Percentiles rank a stretch among this genome's conserved stretches.
These are phyloP conservation scores for Exophiala oligosperma DNA, from an alignment of 2,329 filamentous ascomycete genomes.

Conservation along the genomic window DNA sequence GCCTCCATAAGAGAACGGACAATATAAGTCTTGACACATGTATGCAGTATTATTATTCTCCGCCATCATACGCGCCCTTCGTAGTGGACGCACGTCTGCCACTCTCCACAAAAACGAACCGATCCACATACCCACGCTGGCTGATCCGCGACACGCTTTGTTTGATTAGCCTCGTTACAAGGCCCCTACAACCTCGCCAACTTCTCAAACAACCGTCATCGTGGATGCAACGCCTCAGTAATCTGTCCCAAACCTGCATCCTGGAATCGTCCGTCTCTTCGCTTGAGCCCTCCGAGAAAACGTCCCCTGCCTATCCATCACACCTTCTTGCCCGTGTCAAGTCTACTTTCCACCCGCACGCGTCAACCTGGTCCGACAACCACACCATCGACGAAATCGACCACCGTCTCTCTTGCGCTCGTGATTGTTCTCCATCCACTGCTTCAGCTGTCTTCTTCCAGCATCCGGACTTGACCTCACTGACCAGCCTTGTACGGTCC, in stretches of 20 bases:
- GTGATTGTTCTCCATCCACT: conserved; percentile 13
- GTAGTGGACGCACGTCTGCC: not conserved
- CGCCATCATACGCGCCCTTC: not conserved
- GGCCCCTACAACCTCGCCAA: conserved; percentile 5
- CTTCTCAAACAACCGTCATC: conserved; percentile 19
- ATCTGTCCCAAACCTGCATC: not conserved
- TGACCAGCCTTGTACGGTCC: conserved; percentile 2
- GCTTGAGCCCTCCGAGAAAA: conserved; percentile 8
- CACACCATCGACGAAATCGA: not conserved
- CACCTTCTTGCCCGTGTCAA: conserved; percentile 3
- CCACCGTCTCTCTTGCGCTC: not conserved
- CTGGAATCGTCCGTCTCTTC: not conserved
- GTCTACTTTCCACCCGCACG: conserved; percentile 17
- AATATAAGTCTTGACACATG: no score
- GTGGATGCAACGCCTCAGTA: conserved; percentile 11
- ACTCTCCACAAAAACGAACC: conserved; percentile 8
- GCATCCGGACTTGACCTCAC: not conserved
- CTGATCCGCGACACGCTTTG: conserved; percentile 16
- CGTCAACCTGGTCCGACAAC: conserved; percentile 15
- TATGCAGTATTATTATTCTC: no score
- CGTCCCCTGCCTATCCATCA: not conserved
- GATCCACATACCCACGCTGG: not conserved
- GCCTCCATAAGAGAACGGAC: no score
- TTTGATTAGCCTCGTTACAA: conserved; percentile 21
- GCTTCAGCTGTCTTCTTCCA: conserved; percentile 19